These are phyloP conservation scores for Calonectria montana DNA, from an alignment of 2,329 filamentous ascomycete genomes.

Conservation along the genomic window DNA sequence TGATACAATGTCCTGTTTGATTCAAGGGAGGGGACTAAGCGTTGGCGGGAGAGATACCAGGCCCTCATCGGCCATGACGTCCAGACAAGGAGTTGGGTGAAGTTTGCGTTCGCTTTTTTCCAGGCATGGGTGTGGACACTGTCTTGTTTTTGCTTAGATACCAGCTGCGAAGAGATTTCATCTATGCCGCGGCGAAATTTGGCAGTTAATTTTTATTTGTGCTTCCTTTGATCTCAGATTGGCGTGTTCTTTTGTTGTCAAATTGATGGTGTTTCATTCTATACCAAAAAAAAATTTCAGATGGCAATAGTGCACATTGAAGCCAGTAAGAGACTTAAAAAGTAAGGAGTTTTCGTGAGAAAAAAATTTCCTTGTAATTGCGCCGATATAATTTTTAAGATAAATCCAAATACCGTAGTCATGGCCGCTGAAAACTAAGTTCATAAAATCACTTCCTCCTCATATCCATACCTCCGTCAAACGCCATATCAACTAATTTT, in stretches of 20 bases:
- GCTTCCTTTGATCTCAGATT: conserved; percentile 14
- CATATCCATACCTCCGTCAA: conserved; percentile 26
- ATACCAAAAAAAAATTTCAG: neutral
- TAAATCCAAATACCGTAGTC: conserved; percentile 30
- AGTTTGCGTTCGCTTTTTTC: conserved; percentile 32
- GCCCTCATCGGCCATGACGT: conserved; percentile 23
- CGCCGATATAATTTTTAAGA: conserved; percentile 23
- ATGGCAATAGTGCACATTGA: neutral
- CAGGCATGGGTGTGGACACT: conserved; percentile 19
- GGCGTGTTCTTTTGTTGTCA: neutral
- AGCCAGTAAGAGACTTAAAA: neutral
- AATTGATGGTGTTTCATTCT: neutral
- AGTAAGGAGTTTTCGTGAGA: neutral
- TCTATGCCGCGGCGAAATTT: conserved; percentile 14
- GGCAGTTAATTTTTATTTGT: neutral
- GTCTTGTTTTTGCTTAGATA: conserved; percentile 41
- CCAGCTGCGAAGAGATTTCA: conserved; percentile 27
- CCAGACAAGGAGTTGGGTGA: conserved; percentile 36
- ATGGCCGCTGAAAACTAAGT: conserved; percentile 38
- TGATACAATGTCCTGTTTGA: neutral
- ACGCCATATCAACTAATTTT: conserved; percentile 6
- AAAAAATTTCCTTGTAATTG: neutral
- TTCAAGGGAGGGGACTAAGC: conserved; percentile 3
- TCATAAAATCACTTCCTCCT: conserved; percentile 39
- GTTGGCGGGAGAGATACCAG: conserved; percentile 9